These are phyloP conservation scores for Strigomonas galati DNA, from an alignment of 208 protist genomes.

Conservation along the genomic window DNA sequence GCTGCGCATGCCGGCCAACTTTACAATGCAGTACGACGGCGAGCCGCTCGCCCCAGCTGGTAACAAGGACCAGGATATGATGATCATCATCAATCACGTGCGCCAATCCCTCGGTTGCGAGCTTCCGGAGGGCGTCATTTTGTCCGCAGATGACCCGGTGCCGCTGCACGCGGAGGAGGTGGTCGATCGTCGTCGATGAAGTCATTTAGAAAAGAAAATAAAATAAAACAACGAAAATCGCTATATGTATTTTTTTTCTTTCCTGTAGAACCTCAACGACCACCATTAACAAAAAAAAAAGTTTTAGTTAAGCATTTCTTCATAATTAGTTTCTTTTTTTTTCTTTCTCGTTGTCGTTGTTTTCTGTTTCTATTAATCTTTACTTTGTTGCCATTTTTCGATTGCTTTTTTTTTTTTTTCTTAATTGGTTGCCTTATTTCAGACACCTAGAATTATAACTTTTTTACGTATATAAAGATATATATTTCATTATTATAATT, in stretches of 20 bases:
- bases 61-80: conserved; percentile 20
- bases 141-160: not conserved
- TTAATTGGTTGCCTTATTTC: conserved; percentile 14
- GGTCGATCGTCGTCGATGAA: not conserved
- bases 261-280: no score
- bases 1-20: conserved; percentile 38
- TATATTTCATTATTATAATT: not conserved
- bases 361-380: conserved; percentile 12
- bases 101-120: conserved; percentile 24
- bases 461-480: conserved; percentile 5
- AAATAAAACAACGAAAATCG: not conserved
- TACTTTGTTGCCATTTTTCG: conserved; percentile 3
- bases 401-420: conserved; percentile 13
- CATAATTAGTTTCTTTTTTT: not conserved
- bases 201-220: not conserved
- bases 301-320: no score
- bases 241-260: no score
- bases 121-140: not conserved
- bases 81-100: conserved; percentile 28
- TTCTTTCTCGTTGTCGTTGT: conserved; percentile 5
- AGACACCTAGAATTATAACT: conserved; percentile 12
- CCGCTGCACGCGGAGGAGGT: conserved; percentile 2
- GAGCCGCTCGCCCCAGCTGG: conserved; percentile 42
- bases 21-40: conserved; percentile 64
- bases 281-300: no score